Base-by-base conservation (phyloP, 2,329 filamentous ascomycete genomes). In the Calonectria pteridis region DNA sequence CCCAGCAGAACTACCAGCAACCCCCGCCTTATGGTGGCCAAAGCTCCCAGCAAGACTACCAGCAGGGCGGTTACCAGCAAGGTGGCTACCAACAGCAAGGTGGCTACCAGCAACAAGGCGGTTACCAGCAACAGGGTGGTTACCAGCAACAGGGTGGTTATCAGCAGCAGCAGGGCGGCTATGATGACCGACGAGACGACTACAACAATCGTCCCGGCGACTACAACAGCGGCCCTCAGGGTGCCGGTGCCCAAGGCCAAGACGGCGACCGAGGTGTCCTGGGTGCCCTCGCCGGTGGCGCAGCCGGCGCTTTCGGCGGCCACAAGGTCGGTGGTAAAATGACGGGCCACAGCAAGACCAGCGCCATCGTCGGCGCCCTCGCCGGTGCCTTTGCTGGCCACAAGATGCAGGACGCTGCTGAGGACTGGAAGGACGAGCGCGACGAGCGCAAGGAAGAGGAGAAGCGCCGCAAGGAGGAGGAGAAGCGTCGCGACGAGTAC, bases 261-360 rank as follows among this genome's bases (percentile, higher is more conserved):
- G 83, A 84, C 7, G 85, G 84, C n/a, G 85, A 87, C 67, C 84
- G 86, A 31, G 85, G 85, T 29, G 65, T 87, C 18, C 80, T 85
- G 74, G 85, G 85, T 51, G 85, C 84, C 1, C 69, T 86, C 5
- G 85, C 83, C 20, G 85, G 85, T 7, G 85, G 83, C 49, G 82
- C 84, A 0, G 85, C 84, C 46, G 85, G 85, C 20, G 85, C 81
- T 2, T 83, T 84, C 33, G 85, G 85, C 14, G 85, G 85, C 5
- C 77, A 85, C 78, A 85, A 85, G 74, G 75, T 87, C 46, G 85
- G 85, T 28, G 82, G 82, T 68, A 75, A 73, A 20, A 63, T 55
- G 20, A 78, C 76, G 0, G 78, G 78, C 40, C 78, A 79, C 55
- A 81, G 79, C 77, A 84, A 84, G 77, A 76, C 82, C 5, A 81